These are phyloP conservation scores for Malassezia japonica DNA, from an alignment of 1,284 basidiomycete species.

Conservation along the genomic window DNA sequence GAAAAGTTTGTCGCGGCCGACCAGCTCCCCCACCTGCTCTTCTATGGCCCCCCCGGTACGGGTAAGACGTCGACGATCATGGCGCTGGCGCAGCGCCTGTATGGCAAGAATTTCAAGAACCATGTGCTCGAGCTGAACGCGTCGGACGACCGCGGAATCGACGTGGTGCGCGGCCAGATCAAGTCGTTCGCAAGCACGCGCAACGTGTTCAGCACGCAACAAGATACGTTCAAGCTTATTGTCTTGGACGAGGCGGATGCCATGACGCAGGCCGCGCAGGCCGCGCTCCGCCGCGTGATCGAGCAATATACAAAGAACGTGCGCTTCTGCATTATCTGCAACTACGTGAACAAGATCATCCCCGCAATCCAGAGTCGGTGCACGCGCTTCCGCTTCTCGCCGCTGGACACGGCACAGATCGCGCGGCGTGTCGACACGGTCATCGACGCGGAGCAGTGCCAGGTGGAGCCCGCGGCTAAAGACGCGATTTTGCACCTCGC, in stretches of 20 bases:
- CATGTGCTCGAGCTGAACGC: slow-evolving; percentile 97
- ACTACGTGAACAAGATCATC: slow-evolving; percentile 99
- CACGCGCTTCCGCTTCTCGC: slow-evolving; percentile 90
- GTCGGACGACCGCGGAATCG: slow-evolving; percentile 94
- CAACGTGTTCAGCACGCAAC: slow-evolving; percentile 56
- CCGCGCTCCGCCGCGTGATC: slow-evolving; percentile 87
- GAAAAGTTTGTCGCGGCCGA: slow-evolving; percentile 86
- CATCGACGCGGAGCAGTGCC: slow-evolving; percentile 79
- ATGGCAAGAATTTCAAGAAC: slow-evolving; percentile 68
- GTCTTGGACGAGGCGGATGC: slow-evolving; percentile 98
- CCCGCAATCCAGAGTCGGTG: slow-evolving; percentile 98
- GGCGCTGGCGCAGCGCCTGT: slow-evolving; percentile 88
- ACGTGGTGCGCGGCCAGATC: slow-evolving; percentile 95
- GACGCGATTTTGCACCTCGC: slow-evolving; percentile 82
- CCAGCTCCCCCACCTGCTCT: slow-evolving; percentile 82
- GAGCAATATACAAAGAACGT: slow-evolving; percentile 99
- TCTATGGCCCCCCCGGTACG: slow-evolving; percentile 94
- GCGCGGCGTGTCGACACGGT: slow-evolving; percentile 71
- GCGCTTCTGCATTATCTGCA: slow-evolving; percentile 98
- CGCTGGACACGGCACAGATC: slow-evolving; percentile 74
- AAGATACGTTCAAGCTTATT: slow-evolving; percentile 72
- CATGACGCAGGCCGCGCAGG: slow-evolving; percentile 97
- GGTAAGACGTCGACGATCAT: slow-evolving; percentile 96
- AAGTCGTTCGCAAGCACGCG: slow-evolving; percentile 96
- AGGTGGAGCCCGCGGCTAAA: slow-evolving; percentile 74